A percentile compares a stretch with the other conserved stretches of the same genome.
Conservation (phyloP, 257 asterid species). For the Salvia miltiorrhiza region DNA sequence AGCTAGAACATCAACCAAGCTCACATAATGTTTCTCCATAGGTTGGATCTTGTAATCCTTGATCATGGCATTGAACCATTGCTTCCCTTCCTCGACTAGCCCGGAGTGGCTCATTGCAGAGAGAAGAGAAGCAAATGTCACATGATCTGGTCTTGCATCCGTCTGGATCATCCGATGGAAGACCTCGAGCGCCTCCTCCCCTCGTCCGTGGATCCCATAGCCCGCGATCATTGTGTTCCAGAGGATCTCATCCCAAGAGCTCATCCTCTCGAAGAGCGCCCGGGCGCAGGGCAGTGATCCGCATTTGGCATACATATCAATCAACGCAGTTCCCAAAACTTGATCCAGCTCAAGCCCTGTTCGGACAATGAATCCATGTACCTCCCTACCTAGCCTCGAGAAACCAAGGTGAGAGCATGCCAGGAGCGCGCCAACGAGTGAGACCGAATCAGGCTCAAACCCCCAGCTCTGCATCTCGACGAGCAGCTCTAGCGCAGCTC, state of each 20-base stretch:
- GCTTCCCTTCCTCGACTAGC: constrained; percentile 57
- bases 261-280: constrained; percentile 36
- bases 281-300: constrained; percentile 55
- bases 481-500: constrained; percentile 46
- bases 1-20: constrained; percentile 77
- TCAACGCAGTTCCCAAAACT: constrained; percentile 57
- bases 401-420: constrained; percentile 66
- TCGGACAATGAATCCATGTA: constrained; percentile 56
- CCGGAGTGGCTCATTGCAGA: constrained; percentile 84
- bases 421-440: constrained; percentile 63
- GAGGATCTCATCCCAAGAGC: constrained; percentile 45
- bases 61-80: constrained; percentile 64
- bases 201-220: constrained; percentile 74
- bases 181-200: constrained; percentile 54
- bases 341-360: constrained; percentile 37
- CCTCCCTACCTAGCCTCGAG: constrained; percentile 42
- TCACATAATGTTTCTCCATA: constrained; percentile 71
- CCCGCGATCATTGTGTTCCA: constrained; percentile 76
- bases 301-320: constrained; percentile 83
- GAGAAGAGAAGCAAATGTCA: constrained; percentile 78
- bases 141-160: constrained; percentile 56
- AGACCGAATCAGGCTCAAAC: constrained; percentile 48
- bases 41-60: constrained; percentile 54
- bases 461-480: constrained; percentile 61
- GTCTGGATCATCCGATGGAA: constrained; percentile 49